Evolutionary conservation across 192 early-diverging fungal species (phyloP).

Genomic region (Coemansia sp.): DNA sequence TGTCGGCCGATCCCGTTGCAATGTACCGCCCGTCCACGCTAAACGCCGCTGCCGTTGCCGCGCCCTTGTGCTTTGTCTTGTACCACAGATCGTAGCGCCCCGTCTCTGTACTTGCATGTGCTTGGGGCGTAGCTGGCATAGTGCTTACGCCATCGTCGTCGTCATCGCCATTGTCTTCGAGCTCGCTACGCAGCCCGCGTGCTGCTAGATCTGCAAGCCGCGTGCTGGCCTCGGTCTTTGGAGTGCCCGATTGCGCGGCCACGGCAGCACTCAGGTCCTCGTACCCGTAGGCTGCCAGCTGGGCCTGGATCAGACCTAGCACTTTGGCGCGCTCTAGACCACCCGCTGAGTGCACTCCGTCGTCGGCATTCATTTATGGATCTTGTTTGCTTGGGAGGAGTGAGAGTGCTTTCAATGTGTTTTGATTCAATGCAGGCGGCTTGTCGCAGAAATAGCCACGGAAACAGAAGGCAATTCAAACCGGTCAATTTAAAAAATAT

Average conservation of each 20-base stretch:
- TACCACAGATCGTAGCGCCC: slow-evolving; percentile 66
- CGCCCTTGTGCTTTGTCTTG: slow-evolving; percentile 74
- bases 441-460: too few species aligned
- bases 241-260: not conserved
- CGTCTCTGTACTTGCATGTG: not conserved
- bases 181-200: not conserved
- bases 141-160: not conserved
- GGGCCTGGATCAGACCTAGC: not conserved
- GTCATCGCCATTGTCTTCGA: not conserved
- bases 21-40: slow-evolving; percentile 71
- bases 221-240: not conserved
- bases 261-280: not conserved
- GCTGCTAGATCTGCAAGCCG: not conserved
- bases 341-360: too few species aligned
- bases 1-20: slow-evolving; percentile 85
- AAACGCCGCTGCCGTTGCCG: slow-evolving; percentile 62
- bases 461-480: too few species aligned
- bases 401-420: too few species aligned
- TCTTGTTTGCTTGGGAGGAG: too few species aligned
- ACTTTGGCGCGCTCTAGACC: not conserved
- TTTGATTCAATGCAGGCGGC: too few species aligned
- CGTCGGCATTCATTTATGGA: too few species aligned
- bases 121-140: not conserved
- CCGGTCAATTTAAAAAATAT: too few species aligned
- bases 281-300: not conserved